Conservation (phyloP, 305 asterid genomes). For the Fraxinus platypoda region DNA sequence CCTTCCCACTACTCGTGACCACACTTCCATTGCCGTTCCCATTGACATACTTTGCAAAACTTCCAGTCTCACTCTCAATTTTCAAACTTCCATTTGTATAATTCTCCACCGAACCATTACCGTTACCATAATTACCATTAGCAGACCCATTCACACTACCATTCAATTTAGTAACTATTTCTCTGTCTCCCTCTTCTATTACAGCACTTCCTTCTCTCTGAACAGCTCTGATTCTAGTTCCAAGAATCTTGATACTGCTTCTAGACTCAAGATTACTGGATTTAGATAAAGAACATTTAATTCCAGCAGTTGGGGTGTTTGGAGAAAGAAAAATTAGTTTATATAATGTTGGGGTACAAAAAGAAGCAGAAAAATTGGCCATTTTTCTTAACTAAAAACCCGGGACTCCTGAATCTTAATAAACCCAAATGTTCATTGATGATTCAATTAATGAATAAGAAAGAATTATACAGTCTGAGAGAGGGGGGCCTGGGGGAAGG, state of each 20-base stretch:
- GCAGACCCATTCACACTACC: constrained; percentile 50
- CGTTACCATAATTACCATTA: constrained; percentile 37
- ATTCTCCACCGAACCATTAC: constrained; percentile 35
- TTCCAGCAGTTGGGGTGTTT: constrained; percentile 38
- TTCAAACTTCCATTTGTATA: constrained; percentile 38
- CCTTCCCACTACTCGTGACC: constrained; percentile 28
- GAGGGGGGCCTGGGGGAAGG: background rate
- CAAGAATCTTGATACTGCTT: constrained; percentile 16
- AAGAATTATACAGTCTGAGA: constrained; percentile 1
- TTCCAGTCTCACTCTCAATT: constrained; percentile 45
- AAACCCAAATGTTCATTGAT: constrained; percentile 16
- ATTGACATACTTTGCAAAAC: constrained; percentile 51
- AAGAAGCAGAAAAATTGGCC: constrained; percentile 41
- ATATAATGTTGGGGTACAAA: constrained; percentile 32
- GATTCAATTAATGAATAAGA: constrained; percentile 5
- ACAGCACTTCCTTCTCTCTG: constrained; percentile 51
- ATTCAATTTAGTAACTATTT: constrained; percentile 40
- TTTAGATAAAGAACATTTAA: constrained; percentile 36
- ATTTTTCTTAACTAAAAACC: constrained; percentile 20
- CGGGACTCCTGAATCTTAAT: constrained; percentile 20
- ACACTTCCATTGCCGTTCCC: constrained; percentile 55
- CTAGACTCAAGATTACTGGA: constrained; percentile 18
- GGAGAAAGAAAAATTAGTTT: constrained; percentile 45
- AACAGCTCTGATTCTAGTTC: constrained; percentile 41
- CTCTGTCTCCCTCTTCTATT: constrained; percentile 56